Evolutionary conservation across 805 yeast species (phyloP).

Genomic region (Torulaspora quercuum): DNA sequence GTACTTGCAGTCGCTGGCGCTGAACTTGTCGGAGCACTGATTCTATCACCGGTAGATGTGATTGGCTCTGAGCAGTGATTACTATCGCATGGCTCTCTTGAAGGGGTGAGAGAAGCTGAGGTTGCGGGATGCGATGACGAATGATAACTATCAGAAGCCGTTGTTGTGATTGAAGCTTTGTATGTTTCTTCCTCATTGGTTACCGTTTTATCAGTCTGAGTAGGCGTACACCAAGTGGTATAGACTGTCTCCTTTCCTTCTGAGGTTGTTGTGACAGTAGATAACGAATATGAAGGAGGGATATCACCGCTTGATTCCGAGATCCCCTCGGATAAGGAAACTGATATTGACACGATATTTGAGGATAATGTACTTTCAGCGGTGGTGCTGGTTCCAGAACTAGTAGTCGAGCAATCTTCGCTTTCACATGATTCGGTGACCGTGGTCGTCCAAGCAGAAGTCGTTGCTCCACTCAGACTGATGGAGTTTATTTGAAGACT

Average conservation of each 20-base stretch:
- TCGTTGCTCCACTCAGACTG: too few species aligned
- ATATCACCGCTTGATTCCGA: slow-evolving; percentile 1
- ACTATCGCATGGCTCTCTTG: not conserved
- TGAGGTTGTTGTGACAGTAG: slow-evolving; percentile 23
- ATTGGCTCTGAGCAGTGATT: not conserved
- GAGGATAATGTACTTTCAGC: not conserved
- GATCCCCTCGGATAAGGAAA: not conserved
- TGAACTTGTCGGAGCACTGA: not conserved
- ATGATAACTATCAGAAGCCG: not conserved
- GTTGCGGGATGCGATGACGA: not conserved
- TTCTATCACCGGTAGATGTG: not conserved
- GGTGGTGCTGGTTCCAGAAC: slow-evolving; percentile 1
- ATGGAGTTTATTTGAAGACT: too few species aligned
- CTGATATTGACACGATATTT: not conserved
- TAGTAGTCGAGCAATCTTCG: slow-evolving; percentile 5
- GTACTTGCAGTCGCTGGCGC: not conserved
- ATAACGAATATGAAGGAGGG: slow-evolving; percentile 1
- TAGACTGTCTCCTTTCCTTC: slow-evolving; percentile 31
- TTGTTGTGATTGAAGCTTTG: not conserved
- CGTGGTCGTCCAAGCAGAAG: not conserved
- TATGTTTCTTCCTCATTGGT: slow-evolving; percentile 1
- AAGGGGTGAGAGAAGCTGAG: not conserved
- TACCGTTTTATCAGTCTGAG: slow-evolving; percentile 2
- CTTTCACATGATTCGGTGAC: slow-evolving; percentile 12
- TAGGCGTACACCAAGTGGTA: slow-evolving; percentile 30